Evolutionary conservation across 768 basidiomycete species (phyloP).

Genomic region (Albatrellus ellisii): DNA sequence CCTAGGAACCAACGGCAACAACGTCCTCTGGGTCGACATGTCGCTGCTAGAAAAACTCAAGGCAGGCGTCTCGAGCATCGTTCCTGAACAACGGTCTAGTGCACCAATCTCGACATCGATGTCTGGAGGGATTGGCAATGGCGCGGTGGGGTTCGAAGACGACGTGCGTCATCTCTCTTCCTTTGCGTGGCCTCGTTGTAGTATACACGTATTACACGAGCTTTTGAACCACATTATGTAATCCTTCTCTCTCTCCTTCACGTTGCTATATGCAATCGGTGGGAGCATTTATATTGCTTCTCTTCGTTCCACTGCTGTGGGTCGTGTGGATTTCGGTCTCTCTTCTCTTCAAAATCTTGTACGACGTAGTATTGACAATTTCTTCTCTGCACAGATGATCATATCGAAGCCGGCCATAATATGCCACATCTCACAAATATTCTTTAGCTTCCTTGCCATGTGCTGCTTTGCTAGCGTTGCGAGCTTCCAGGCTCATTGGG

Average conservation of each 20-base stretch:
- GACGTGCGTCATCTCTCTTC: slow-evolving; percentile 41
- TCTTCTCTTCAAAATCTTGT: slow-evolving; percentile 8
- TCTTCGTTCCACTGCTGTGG: slow-evolving; percentile 53
- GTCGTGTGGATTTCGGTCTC: slow-evolving; percentile 58
- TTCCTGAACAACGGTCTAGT: slow-evolving; percentile 29
- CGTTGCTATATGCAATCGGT: slow-evolving; percentile 20
- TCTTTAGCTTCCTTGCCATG: slow-evolving; percentile 91
- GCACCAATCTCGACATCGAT: slow-evolving; percentile 24
- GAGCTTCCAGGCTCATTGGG: slow-evolving; percentile 75
- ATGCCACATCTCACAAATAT: slow-evolving; percentile 63
- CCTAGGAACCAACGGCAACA: background rate
- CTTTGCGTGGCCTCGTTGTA: slow-evolving; percentile 5
- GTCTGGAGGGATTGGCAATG: slow-evolving; percentile 44
- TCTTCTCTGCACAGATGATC: slow-evolving; percentile 50
- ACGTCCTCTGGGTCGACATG: slow-evolving; percentile 23
- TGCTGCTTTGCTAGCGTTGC: slow-evolving; percentile 87
- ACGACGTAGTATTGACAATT: slow-evolving; percentile 13
- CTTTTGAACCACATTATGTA: slow-evolving; percentile 11
- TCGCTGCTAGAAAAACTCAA: slow-evolving; percentile 43
- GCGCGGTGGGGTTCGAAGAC: slow-evolving; percentile 48
- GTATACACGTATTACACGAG: background rate
- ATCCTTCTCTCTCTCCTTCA: slow-evolving; percentile 7
- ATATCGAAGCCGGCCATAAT: slow-evolving; percentile 75
- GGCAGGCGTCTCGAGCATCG: slow-evolving; percentile 32
- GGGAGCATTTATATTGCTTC: slow-evolving; percentile 44